Conservation (phyloP, 352 stramenopile species). For the Phytophthora pseudosyringae region DNA sequence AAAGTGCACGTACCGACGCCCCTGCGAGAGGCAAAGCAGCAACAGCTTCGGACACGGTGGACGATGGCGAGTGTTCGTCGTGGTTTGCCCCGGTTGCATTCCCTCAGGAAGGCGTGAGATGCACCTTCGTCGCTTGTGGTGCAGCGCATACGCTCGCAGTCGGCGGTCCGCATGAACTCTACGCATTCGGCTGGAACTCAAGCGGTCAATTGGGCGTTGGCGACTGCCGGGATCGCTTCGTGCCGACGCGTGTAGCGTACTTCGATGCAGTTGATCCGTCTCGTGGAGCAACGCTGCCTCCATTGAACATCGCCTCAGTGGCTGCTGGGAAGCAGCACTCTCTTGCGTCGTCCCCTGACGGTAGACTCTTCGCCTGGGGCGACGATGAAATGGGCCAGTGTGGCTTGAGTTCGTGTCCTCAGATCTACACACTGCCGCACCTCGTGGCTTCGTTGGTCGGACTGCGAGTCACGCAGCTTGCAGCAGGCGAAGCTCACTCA, state of each 20-base stretch:
- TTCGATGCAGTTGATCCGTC: constrained; percentile 39
- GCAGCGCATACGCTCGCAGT: constrained; percentile 66
- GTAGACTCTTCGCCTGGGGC: constrained; percentile 70
- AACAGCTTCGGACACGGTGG: not conserved
- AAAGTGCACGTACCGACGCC: not conserved
- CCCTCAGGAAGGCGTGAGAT: constrained; percentile 17
- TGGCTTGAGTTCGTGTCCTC: constrained; percentile 64
- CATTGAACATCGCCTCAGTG: constrained; percentile 46
- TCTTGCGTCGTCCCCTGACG: constrained; percentile 51
- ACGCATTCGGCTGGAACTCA: constrained; percentile 66
- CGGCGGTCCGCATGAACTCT: constrained; percentile 41
- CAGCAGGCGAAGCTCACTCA: constrained; percentile 59
- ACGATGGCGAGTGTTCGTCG: constrained; percentile 37
- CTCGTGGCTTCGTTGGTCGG: constrained; percentile 68
- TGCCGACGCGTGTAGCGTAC: constrained; percentile 54
- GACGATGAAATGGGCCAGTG: constrained; percentile 81
- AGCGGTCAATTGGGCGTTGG: constrained; percentile 70
- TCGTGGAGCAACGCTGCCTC: constrained; percentile 3
- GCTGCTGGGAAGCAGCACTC: constrained; percentile 65
- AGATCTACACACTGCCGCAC: constrained; percentile 80
- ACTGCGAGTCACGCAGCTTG: constrained; percentile 57
- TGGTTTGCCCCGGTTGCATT: constrained; percentile 42
- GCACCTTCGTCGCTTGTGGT: constrained; percentile 66
- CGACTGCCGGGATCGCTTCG: constrained; percentile 53
- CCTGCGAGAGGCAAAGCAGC: constrained; percentile 7